Evolutionary conservation across 352 stramenopile genomes (phyloP), one percentile per base, ranked within the genome.

Genomic region (Pelagophyceae sp.): DNA sequence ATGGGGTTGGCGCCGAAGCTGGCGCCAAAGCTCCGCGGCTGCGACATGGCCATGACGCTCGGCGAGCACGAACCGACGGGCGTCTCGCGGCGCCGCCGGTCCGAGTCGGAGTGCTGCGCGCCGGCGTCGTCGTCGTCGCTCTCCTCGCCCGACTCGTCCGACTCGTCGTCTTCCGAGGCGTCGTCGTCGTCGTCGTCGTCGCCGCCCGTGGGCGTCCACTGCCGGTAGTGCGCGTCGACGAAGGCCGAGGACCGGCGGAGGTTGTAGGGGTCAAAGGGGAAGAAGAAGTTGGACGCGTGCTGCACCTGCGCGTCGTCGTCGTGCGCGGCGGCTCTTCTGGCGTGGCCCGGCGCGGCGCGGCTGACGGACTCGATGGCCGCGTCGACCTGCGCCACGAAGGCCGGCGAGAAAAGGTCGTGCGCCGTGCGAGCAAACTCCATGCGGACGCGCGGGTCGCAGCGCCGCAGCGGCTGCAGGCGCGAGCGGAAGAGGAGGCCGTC

Each of bases 261-360:
- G 19, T 32, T 17, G 33, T 71, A 71, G 61, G 61, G 61, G 33
- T 71, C 61, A 25, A 71, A 71, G 61, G 61, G 61, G 33, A 71
- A 71, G 61, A 71, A 71, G 31, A 38, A 63, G 54, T 15, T 63
- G 11, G 40, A 65, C 58, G 3, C 6, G 23, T 6, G 20, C 23
- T 27, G 23, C 23, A 6, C 15, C 23, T 15, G 58, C 23, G 58
- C 58, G 58, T 27, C 15, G 6, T 6, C 58, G 58, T 6, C 58
- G 5, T 65, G 15, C 23, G 23, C 29, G 23, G 27, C 29, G 58
- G 58, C 15, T 31, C 31, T 67, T 15, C 58, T 6, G 29, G 11
- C 58, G 58, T 35, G 11, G 58, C 15, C 31, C 58, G 58, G 58
- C 15, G 15, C 23, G 5, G 23, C 15, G 58, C 31, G 23, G 58